Evolutionary conservation across 352 stramenopile species (phyloP).

Genomic region (Phytophthora gonapodyides): DNA sequence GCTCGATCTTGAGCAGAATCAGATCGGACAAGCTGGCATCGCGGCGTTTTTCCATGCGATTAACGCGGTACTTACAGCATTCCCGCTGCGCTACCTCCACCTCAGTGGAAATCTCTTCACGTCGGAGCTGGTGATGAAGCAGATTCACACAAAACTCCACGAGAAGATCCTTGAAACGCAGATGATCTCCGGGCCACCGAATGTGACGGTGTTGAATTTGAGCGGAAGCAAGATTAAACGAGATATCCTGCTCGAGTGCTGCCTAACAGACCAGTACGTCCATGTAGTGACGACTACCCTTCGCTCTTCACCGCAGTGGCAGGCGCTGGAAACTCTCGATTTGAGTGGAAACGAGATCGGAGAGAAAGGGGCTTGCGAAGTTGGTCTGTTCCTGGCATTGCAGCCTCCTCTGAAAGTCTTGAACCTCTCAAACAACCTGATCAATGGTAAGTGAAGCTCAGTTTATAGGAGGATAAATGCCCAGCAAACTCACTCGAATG

Average conservation of each 20-base stretch:
- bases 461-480: neutral
- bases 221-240: conserved; percentile 32
- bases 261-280: conserved; percentile 37
- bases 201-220: conserved; percentile 21
- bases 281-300: conserved; percentile 22
- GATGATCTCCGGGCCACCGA: conserved; percentile 11
- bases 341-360: conserved; percentile 61
- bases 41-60: conserved; percentile 45
- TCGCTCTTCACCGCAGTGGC: conserved; percentile 34
- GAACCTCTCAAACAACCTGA: conserved; percentile 55
- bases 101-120: conserved; percentile 32
- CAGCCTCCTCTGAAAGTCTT: conserved; percentile 45
- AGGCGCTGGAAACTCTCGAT: conserved; percentile 48
- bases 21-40: conserved; percentile 49
- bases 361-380: conserved; percentile 37
- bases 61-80: conserved; percentile 28
- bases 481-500: neutral
- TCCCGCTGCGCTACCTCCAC: conserved; percentile 49
- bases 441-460: conserved; percentile 41
- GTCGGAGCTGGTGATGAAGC: conserved; percentile 6
- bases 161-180: conserved; percentile 51
- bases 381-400: conserved; percentile 51
- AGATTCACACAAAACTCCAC: conserved; percentile 43
- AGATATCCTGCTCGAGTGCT: conserved; percentile 33
- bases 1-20: conserved; percentile 57